These are phyloP conservation scores for Ceriops tagal DNA, from an alignment of 345 rosid species.

Conservation along the genomic window DNA sequence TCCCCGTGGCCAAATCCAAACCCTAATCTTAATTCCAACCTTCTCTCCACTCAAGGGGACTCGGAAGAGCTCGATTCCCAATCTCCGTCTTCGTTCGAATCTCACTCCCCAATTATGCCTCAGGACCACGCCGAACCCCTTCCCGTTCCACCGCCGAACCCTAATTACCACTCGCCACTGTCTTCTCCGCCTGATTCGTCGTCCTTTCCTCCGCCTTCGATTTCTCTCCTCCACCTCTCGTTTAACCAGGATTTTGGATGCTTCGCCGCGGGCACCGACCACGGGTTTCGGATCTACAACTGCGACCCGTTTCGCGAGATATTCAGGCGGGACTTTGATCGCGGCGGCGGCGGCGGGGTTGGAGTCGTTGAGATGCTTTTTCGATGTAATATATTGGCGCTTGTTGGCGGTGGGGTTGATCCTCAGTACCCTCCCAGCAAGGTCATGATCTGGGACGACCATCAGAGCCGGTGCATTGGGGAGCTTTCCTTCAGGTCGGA, in stretches of 20 bases:
- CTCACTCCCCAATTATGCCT: conserved; percentile 43
- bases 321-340: conserved; percentile 83
- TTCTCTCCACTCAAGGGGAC: conserved; percentile 13
- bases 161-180: conserved; percentile 18
- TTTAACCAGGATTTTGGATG: conserved; percentile 90
- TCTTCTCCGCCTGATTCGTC: conserved; percentile 12
- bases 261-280: conserved; percentile 82
- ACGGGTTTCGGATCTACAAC: conserved; percentile 88
- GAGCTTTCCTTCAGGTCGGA: conserved; percentile 89
- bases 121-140: conserved; percentile 21
- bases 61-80: conserved; percentile 20
- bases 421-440: conserved; percentile 80
- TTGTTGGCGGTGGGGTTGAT: conserved; percentile 87
- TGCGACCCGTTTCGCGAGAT: conserved; percentile 95
- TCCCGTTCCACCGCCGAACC: conserved; percentile 3
- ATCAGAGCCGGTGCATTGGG: conserved; percentile 74
- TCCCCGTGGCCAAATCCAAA: conserved; percentile 47
- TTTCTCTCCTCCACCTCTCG: conserved; percentile 61
- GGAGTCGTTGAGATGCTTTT: conserved; percentile 86
- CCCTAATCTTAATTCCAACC: conserved; percentile 28
- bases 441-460: conserved; percentile 97
- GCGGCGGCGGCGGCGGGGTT: conserved; percentile 57
- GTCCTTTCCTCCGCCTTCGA: conserved; percentile 17
- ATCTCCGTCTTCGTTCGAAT: conserved; percentile 41
- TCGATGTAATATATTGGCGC: conserved; percentile 84